Percentiles rank a stretch among this genome's conserved stretches.
Evolutionary conservation across 2,329 filamentous ascomycete species (phyloP).

Genomic region (Tolypocladium sp.): DNA sequence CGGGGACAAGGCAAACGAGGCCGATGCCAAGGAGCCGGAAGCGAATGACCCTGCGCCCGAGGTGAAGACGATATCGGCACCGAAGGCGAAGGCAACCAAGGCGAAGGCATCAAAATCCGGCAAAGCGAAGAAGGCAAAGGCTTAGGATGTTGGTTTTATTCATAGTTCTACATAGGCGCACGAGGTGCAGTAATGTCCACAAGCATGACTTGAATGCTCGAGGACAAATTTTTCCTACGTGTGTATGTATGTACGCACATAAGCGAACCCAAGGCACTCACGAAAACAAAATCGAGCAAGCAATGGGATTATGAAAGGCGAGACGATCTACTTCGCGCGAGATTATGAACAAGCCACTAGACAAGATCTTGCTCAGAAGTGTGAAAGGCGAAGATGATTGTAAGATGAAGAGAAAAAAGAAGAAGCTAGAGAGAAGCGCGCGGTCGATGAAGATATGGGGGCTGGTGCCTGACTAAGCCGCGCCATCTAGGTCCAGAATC

Average conservation of each 20-base stretch:
- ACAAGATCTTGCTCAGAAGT: conserved; percentile 22
- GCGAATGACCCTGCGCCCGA: conserved; percentile 11
- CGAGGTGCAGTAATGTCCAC: neutral
- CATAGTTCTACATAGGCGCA: conserved; percentile 1
- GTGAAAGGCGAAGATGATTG: conserved; percentile 32
- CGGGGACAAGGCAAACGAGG: conserved; percentile 9
- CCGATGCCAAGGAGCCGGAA: conserved; percentile 11
- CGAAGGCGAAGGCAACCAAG: conserved; percentile 22
- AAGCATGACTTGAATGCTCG: neutral
- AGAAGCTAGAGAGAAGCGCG: neutral
- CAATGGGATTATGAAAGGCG: conserved; percentile 54
- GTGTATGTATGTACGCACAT: conserved; percentile 43
- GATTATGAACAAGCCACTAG: conserved; percentile 34
- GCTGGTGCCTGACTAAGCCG: neutral
- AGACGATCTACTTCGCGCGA: conserved; percentile 44
- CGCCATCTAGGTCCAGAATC: neutral
- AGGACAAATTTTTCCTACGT: neutral
- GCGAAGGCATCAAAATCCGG: conserved; percentile 7
- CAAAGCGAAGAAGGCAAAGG: conserved; percentile 29
- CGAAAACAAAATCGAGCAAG: conserved; percentile 29
- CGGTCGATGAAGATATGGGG: neutral
- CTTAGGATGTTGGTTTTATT: conserved; percentile 14
- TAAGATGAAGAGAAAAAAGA: conserved; percentile 33
- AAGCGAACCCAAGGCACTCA: conserved; percentile 52
- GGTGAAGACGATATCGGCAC: conserved; percentile 12